Conservation (phyloP, 2,329 filamentous ascomycete genomes). For the Sarocladiaceae sp. region DNA sequence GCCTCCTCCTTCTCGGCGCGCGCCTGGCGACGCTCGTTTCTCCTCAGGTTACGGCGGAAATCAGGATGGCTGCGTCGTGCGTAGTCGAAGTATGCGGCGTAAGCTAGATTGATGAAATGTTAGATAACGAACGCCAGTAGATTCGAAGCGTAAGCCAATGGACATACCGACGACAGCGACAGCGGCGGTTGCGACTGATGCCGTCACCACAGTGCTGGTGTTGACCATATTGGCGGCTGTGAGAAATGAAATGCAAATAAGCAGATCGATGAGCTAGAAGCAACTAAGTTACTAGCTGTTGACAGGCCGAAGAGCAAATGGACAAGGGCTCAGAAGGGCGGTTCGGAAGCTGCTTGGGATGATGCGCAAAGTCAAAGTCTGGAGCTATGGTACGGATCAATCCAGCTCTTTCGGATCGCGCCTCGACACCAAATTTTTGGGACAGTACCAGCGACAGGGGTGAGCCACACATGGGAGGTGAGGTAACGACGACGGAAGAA, state of each 20-base stretch:
- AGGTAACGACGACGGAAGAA: background rate
- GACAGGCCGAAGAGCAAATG: conserved; percentile 4
- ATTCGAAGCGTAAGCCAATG: conserved; percentile 4
- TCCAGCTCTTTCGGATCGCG: conserved; percentile 7
- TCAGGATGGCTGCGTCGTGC: conserved; percentile 59
- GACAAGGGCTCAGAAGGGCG: background rate
- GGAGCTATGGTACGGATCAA: conserved; percentile 7
- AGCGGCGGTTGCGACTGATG: conserved; percentile 56
- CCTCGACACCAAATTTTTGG: conserved; percentile 13
- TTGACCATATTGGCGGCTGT: conserved; percentile 36
- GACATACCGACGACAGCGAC: conserved; percentile 57
- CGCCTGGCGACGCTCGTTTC: conserved; percentile 69
- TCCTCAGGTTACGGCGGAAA: conserved; percentile 65
- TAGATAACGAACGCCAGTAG: background rate
- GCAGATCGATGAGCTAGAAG: conserved; percentile 15
- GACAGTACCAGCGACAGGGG: background rate
- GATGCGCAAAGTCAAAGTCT: conserved; percentile 10
- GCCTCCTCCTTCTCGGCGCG: conserved; percentile 70
- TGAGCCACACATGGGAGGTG: background rate
- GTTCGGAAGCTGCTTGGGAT: background rate
- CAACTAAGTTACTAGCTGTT: conserved; percentile 6
- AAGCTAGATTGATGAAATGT: conserved; percentile 38
- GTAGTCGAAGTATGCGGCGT: conserved; percentile 66
- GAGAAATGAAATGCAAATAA: conserved; percentile 3
- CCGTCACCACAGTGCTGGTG: conserved; percentile 53